Percentiles rank a stretch among this genome's conserved stretches.
Conservation (phyloP, 768 basidiomycete genomes). For the Rossbeevera mucosa region DNA sequence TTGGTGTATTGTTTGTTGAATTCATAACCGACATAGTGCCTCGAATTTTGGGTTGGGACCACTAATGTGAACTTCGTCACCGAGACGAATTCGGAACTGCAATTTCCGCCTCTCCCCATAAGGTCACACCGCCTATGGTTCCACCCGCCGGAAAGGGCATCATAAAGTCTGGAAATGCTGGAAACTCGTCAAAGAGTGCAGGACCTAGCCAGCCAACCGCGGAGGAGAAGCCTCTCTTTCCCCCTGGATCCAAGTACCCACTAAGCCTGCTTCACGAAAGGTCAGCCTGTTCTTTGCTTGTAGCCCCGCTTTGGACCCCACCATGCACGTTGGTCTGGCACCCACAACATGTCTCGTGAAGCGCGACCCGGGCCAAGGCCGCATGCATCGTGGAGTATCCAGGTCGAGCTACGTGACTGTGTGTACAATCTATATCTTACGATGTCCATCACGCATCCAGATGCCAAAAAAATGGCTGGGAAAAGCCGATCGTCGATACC, state of each 20-base stretch:
- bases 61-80: too few relatives aligned
- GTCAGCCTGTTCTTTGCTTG: conserved; percentile 28
- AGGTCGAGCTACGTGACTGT: neutral
- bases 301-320: neutral
- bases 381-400: neutral
- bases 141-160: conserved; percentile 59
- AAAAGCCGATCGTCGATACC: conserved; percentile 74
- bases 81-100: too few relatives aligned
- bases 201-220: conserved; percentile 13
- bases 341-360: neutral
- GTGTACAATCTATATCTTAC: neutral
- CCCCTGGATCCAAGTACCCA: conserved; percentile 82
- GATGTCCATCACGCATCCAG: conserved; percentile 31
- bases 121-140: too few relatives aligned
- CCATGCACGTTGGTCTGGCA: neutral
- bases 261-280: conserved; percentile 76
- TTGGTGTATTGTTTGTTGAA: too few relatives aligned
- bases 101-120: too few relatives aligned
- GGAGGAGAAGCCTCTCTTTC: conserved; percentile 64
- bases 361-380: neutral
- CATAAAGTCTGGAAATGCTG: conserved; percentile 86
- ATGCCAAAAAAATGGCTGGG: conserved; percentile 89
- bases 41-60: too few relatives aligned
- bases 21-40: too few relatives aligned
- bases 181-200: conserved; percentile 67